phyloP scores from a whole-genome alignment of 1,284 basidiomycete genomes.

The Schizophyllum commune region DNA sequence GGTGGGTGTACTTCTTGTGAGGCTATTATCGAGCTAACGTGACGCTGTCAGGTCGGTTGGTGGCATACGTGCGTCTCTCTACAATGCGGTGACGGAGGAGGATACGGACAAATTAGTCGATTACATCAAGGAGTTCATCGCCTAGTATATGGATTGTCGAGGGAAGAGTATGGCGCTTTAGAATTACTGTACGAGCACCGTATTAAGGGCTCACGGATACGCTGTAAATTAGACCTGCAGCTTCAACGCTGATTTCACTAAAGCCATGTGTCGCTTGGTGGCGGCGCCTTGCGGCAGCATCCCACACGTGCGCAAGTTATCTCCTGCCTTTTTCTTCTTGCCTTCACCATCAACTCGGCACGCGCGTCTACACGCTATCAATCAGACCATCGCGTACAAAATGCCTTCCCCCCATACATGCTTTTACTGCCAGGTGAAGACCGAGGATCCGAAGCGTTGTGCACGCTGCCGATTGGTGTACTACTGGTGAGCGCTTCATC shows the following conservation, averaged over 20 bases:
- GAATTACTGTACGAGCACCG: no score
- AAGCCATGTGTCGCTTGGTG: no score
- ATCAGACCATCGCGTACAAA: not conserved
- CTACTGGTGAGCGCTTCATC: not conserved
- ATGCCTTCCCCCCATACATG: not conserved
- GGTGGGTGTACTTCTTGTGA: constrained; percentile 40
- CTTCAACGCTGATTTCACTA: no score
- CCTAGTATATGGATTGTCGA: constrained; percentile 12
- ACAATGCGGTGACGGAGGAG: constrained; percentile 90
- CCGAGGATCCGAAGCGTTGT: not conserved
- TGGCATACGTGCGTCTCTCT: constrained; percentile 86
- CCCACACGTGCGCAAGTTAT: no score
- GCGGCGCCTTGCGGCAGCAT: no score
- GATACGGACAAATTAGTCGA: constrained; percentile 55
- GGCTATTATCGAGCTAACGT: not conserved
- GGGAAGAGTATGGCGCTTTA: no score
- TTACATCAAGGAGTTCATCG: constrained; percentile 54
- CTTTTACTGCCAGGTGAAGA: not conserved
- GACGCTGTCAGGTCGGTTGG: constrained; percentile 46
- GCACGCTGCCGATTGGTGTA: not conserved
- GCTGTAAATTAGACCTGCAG: no score
- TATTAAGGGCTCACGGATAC: no score
- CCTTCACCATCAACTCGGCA: not conserved
- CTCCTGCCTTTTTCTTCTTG: no score
- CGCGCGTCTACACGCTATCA: not conserved